Evolutionary conservation across 2,329 filamentous ascomycete species (phyloP).

Genomic region (Incumbomyces delicatus): DNA sequence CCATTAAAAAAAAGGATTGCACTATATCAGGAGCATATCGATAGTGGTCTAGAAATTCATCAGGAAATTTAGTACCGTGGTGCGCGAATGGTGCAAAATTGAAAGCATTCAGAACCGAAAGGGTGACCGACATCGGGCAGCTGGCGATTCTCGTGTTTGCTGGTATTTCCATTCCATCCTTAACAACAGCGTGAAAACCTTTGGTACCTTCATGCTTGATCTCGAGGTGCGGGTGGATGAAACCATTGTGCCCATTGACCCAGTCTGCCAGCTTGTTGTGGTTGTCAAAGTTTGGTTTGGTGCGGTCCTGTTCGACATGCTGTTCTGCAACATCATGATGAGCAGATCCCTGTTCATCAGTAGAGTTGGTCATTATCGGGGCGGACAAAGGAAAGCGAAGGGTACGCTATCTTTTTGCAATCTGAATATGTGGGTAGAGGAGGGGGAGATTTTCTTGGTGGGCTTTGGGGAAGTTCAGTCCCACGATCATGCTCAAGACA

Average conservation of each 20-base stretch:
- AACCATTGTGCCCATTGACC: conserved; percentile 17
- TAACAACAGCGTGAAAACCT: conserved; percentile 19
- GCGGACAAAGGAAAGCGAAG: not conserved
- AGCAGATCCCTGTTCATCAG: not conserved
- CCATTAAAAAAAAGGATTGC: conserved; percentile 53
- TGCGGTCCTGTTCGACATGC: not conserved
- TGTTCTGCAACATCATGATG: not conserved
- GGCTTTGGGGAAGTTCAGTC: not conserved
- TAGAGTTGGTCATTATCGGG: not conserved
- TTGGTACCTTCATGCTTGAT: conserved; percentile 16
- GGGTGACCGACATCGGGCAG: conserved; percentile 18
- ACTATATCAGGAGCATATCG: conserved; percentile 11
- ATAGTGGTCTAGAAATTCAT: conserved; percentile 13
- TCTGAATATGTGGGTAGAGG: not conserved
- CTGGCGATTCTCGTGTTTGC: conserved; percentile 15
- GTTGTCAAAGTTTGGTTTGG: conserved; percentile 9
- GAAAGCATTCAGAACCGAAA: conserved; percentile 21
- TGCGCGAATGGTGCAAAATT: conserved; percentile 17
- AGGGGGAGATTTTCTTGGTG: conserved; percentile 2
- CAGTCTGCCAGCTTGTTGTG: conserved; percentile 17
- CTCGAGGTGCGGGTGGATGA: conserved; percentile 13
- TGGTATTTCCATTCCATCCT: conserved; percentile 9
- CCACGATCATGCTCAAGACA: not conserved
- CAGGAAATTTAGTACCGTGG: conserved; percentile 19
- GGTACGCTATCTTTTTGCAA: not conserved